Base-by-base conservation (phyloP, 83 land plant genomes). In the Picea abies region DNA sequence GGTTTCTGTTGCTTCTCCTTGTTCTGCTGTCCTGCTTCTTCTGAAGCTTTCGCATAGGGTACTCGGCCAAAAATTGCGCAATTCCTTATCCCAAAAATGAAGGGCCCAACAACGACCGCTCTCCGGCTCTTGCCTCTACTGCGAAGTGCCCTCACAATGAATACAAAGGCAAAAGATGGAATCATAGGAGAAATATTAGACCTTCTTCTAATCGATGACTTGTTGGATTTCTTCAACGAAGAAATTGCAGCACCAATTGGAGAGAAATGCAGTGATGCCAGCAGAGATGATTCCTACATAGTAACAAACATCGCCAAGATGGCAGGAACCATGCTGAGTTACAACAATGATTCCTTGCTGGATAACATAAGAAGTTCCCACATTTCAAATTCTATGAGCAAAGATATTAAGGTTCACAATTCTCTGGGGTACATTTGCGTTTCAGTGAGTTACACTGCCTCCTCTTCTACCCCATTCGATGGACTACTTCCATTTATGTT, bases 141-240 rank as follows among this genome's bases (percentile, higher is more conserved):
- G 29, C 29, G 29, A 26, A 26, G 29, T 26, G 29, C 29, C 29
- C 29, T 26, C 29, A 26, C 29, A 26, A 26, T 26, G 29, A 26
- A 26, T 26, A 1, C 7, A 63, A 25, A 63, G 25, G n/a, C 15
- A 63, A 25, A 63, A 63, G 9, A 25, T 63, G 66, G 66, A 63
- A 63, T n/a, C 23, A n/a, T 20, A 63, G 66, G 44, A 44, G 82
- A 60, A 79, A 56, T 22, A 63, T 63, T 25, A 0, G 66, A 63
- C 66, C n/a, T 63, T 63, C 66, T 63, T n/a, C 66, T 63, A 5
- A 22, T 63, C 9, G 86, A 84, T 70, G 86, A 84, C 35, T 41
- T 84, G 22, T 60, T 84, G 20, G 88, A 90, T 63, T 87, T 90
- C 81, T 82, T 90, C 52, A 83, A 87, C 58, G 86, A 87, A 20